Conservation (phyloP, 2,329 filamentous ascomycete genomes). For the Cephalotrichum gorgonifer region DNA sequence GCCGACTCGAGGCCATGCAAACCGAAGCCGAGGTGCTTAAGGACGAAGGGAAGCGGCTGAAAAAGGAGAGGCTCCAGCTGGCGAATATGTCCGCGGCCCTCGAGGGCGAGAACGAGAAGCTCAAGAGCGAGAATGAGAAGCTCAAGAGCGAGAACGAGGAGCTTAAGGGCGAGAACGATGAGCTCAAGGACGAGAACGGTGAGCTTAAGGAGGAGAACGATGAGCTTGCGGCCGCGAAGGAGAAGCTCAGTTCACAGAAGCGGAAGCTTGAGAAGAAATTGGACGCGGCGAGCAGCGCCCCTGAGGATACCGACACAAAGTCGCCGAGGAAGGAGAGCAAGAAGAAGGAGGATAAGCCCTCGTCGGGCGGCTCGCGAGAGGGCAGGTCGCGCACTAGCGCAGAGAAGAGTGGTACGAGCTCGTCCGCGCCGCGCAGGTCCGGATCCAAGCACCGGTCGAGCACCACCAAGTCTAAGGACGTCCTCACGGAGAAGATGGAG, state of each 20-base stretch:
- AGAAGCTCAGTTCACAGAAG: not conserved
- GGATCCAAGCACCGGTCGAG: constrained; percentile 1
- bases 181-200: constrained; percentile 8
- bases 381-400: not conserved
- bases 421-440: not conserved
- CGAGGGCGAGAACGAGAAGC: not conserved
- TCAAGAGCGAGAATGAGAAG: not conserved
- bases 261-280: constrained; percentile 2
- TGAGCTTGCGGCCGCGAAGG: not conserved
- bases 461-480: constrained; percentile 1
- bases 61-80: not conserved
- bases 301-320: not conserved
- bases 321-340: not conserved
- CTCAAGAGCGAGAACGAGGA: constrained; percentile 15
- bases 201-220: not conserved
- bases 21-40: constrained; percentile 18
- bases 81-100: not conserved
- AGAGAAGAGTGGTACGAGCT: not conserved
- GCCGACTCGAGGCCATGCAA: constrained; percentile 5
- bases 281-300: not conserved
- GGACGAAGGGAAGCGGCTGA: constrained; percentile 19
- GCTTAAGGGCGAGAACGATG: not conserved
- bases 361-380: not conserved
- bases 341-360: not conserved
- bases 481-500: constrained; percentile 2